Percentiles rank a stretch among this genome's conserved stretches.
Evolutionary conservation across 768 basidiomycete genomes (phyloP).

Genomic region (Mycena albidolilacea): DNA sequence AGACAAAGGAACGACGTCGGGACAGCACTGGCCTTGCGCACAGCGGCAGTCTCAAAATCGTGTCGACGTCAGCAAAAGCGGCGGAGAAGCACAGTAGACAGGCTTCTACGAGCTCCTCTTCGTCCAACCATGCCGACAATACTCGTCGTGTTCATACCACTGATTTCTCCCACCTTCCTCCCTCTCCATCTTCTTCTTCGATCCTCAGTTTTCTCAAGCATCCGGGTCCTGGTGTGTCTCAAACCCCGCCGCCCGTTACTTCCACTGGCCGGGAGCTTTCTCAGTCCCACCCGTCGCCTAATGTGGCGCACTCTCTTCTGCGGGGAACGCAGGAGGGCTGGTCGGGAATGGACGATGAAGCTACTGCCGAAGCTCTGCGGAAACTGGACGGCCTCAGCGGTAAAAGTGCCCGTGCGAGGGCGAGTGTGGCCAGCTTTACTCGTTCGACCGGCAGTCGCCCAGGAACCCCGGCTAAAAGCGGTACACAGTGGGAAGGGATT

Average conservation of each 20-base stretch:
- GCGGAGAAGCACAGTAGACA: conserved; percentile 73
- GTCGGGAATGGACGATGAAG: conserved; percentile 90
- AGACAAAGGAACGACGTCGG: conserved; percentile 68
- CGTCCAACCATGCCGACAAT: conserved; percentile 70
- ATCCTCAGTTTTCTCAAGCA: conserved; percentile 87
- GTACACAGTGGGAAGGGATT: conserved; percentile 84
- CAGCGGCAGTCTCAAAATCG: conserved; percentile 54
- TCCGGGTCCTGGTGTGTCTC: conserved; percentile 56
- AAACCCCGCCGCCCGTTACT: conserved; percentile 53
- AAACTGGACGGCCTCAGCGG: conserved; percentile 92
- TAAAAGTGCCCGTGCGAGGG: conserved; percentile 81
- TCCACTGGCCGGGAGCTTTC: conserved; percentile 61
- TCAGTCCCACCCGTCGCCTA: conserved; percentile 64
- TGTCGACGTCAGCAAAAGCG: conserved; percentile 49
- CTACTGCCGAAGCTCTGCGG: conserved; percentile 91
- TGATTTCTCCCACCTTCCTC: conserved; percentile 92
- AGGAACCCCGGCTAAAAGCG: conserved; percentile 78
- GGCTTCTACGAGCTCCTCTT: conserved; percentile 77
- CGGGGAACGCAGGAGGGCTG: conserved; percentile 93
- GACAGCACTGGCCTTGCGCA: conserved; percentile 66
- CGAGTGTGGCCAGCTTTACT: conserved; percentile 82
- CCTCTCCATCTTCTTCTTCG: conserved; percentile 91
- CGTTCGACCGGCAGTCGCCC: conserved; percentile 80
- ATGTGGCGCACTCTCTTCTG: conserved; percentile 87
- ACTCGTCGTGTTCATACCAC: conserved; percentile 76